A percentile compares a stretch with the other conserved stretches of the same genome.
These are phyloP conservation scores for Trebouxia sp. DNA, from an alignment of 139 green algal genomes.

Conservation along the genomic window DNA sequence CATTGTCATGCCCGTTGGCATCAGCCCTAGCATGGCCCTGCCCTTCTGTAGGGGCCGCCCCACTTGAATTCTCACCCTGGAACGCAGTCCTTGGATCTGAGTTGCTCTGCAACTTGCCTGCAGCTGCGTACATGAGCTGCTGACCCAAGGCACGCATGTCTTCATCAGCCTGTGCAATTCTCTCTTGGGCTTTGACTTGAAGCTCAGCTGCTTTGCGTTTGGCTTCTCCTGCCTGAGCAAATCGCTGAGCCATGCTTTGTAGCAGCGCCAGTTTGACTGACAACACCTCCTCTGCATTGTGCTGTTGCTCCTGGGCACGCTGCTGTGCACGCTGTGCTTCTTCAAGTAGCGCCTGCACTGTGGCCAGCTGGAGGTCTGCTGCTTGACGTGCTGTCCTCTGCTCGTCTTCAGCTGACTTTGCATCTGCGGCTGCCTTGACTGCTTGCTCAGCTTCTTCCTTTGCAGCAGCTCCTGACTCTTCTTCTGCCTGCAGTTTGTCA, in stretches of 20 bases:
- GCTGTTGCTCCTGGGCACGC: not conserved
- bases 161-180: constrained; percentile 11
- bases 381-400: not conserved
- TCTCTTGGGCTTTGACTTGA: constrained; percentile 19
- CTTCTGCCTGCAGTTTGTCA: constrained; percentile 16
- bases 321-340: constrained; percentile 12
- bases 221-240: constrained; percentile 14
- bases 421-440: not conserved
- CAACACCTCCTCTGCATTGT: constrained; percentile 20
- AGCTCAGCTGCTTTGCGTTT: constrained; percentile 17
- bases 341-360: not conserved
- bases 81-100: not conserved
- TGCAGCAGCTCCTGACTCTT: not conserved
- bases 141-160: constrained; percentile 6
- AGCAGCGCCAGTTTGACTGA: constrained; percentile 6
- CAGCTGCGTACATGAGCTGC: constrained; percentile 14
- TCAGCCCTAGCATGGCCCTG: not conserved
- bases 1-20: not conserved
- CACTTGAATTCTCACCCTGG: not conserved
- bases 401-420: constrained; percentile 1
- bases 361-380: not conserved
- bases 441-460: not conserved
- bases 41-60: not conserved
- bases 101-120: constrained; percentile 6
- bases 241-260: constrained; percentile 16